Base-by-base conservation (phyloP, 1,139 yeast genomes). In the Yamadazyma siamensis region DNA sequence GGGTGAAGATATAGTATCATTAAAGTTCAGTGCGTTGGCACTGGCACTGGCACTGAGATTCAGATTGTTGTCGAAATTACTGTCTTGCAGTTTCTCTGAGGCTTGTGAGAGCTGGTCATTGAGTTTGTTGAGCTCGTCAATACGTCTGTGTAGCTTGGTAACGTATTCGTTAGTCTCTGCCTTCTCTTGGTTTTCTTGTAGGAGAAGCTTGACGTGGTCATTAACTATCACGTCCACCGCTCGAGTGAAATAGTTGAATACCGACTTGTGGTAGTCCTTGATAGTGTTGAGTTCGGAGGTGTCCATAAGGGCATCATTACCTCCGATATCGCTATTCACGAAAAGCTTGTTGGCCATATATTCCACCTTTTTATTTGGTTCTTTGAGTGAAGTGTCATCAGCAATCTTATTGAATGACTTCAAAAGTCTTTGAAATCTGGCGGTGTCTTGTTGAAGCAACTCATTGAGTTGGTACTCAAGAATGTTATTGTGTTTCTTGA, bases 141-240 rank as follows among this genome's bases (percentile, higher is more conserved):
- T 58, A 18, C 64, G 45, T 22, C 41, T 44, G 30, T 56, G 62
- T 11, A 63, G 50, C 27, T 56, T 56, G 10, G 47, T 47, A 5
- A 61, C 49, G 26, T 60, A 54, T 5, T 49, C 54, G 13, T 44
- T 38, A 8, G 46, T 32, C 27, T 50, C 42, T 26, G 29, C 37
- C 23, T 28, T 44, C 25, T 37, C 47, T 18, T 57, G 64, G 21
- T 41, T 59, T 23, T 65, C 69, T 32, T 56, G 55, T 21, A 66
- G 44, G 15, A 71, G 47, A n/a, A 74, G 45, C 34, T 63, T 57
- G 3, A 72, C 71, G 43, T 78, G 80, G 31, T 79, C 81, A 28
- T 69, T 63, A 2, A 77, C 75, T 12, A 79, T 61, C 6, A 79
- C 71, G 21, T 69, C 75, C 4, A 75, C 69, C 0, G 85, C 87